Base-by-base conservation (phyloP, 2,329 filamentous ascomycete species). In the Aspergillus bombycis region DNA sequence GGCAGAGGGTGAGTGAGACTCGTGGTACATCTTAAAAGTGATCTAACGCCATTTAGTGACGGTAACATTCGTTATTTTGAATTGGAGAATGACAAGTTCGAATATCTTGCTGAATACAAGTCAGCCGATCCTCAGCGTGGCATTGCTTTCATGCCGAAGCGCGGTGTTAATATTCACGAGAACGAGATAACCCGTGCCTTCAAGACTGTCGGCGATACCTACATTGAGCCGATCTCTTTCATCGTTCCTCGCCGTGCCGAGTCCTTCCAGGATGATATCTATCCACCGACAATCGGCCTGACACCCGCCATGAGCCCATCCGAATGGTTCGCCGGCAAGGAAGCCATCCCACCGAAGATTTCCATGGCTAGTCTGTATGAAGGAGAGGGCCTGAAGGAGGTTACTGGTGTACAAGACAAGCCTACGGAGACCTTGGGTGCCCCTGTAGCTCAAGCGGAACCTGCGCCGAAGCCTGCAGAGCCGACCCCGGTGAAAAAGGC, bases 41-140 rank as follows among this genome's bases (percentile, higher is more conserved):
- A 23, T 36, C 67, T 74, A 52, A 73, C 61, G 28, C 21, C 55
- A 50, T 32, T 9, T 66, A 95, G 92, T 79, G 95, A 99, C 76
- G 95, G 95, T 74, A 99, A 99, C 81, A 99, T 99, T 75, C 94
- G 95, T 68, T 99, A 99, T 85, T 99, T 92, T 78, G 95, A 99
- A 81, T 96, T 96, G 75, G 92, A 96, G 77, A 96, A 98, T 81
- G 94, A 98, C 85, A 97, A 97, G 80, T 97, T 99, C 76, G 94
- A 99, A 80, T 97, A 92, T 80, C 83, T 99, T 60, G 96, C 93
- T 67, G 94, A 98, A 78, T 95, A 98, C 86, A 97, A 97, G 81
- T 98, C 95, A n/a, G 83, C 85, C 45, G 95, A 99, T 68, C 94
- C 95, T 36, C 95, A 99, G 82, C 89, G 95, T 76, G 95, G 95